phyloP scores from a whole-genome alignment of 129 eudicot genomes.

The Centrapalus pauciflorus region DNA sequence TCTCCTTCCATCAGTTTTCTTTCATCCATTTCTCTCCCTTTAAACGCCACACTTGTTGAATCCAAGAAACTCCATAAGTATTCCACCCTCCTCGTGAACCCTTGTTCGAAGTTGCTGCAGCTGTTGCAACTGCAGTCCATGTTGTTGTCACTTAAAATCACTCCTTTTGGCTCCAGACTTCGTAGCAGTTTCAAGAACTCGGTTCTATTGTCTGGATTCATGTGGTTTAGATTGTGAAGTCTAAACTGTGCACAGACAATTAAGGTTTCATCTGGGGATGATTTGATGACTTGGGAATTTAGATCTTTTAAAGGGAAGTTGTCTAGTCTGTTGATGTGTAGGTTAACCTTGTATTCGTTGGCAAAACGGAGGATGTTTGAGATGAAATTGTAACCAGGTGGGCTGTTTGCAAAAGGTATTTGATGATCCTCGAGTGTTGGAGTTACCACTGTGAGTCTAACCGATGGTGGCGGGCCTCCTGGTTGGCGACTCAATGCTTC shows the following conservation, averaged over 20 bases:
- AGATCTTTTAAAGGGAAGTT: constrained; percentile 44
- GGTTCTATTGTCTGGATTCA: constrained; percentile 53
- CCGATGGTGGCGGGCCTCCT: constrained; percentile 77
- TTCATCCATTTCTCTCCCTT: constrained; percentile 83
- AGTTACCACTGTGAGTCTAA: constrained; percentile 58
- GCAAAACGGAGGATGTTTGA: constrained; percentile 51
- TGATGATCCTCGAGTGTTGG: constrained; percentile 34
- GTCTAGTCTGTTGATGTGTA: constrained; percentile 61
- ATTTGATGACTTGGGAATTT: constrained; percentile 42
- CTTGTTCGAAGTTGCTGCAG: constrained; percentile 57
- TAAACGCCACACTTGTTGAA: constrained; percentile 72
- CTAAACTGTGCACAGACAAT: constrained; percentile 69
- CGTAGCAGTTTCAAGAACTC: constrained; percentile 45
- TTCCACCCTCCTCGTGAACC: constrained; percentile 55
- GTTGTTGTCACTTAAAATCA: constrained; percentile 67
- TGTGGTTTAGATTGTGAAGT: constrained; percentile 61
- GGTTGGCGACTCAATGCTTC: constrained; percentile 62
- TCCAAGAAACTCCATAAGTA: constrained; percentile 73
- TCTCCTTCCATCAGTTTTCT: constrained; percentile 87
- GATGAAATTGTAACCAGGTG: constrained; percentile 47
- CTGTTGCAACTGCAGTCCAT: constrained; percentile 61
- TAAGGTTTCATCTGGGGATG: constrained; percentile 53
- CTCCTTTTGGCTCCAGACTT: constrained; percentile 60
- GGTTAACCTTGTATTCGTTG: constrained; percentile 48
- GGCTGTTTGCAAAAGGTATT: constrained; percentile 55